A percentile compares a stretch with the other conserved stretches of the same genome.
phyloP scores from a whole-genome alignment of 2,329 filamentous ascomycete species.

The Colletotrichum sp. region DNA sequence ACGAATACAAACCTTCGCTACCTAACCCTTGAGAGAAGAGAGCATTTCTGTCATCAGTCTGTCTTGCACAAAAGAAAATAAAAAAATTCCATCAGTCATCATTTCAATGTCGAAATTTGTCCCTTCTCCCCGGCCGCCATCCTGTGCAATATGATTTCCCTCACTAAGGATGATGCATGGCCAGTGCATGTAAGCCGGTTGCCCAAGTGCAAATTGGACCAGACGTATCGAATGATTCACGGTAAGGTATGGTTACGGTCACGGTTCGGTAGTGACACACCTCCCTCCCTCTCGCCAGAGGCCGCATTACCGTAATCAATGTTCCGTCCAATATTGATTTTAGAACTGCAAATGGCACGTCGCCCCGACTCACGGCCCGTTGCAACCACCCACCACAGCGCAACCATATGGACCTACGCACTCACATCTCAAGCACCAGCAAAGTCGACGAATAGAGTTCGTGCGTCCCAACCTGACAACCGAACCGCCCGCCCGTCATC shows the following conservation, averaged over 20 bases:
- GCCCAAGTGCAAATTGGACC: neutral
- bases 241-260: neutral
- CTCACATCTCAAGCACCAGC: neutral
- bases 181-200: neutral
- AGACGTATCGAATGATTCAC: neutral
- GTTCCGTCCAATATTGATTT: neutral
- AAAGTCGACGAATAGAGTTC: neutral
- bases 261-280: neutral
- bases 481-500: neutral
- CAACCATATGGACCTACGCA: neutral
- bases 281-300: neutral
- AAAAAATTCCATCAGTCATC: neutral
- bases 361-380: neutral
- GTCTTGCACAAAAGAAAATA: neutral
- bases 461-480: conserved; percentile 19
- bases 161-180: neutral
- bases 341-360: neutral
- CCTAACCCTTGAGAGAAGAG: neutral
- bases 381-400: neutral
- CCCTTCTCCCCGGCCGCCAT: neutral
- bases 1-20: neutral
- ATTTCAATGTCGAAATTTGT: neutral
- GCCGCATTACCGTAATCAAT: neutral
- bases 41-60: neutral
- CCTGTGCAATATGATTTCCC: neutral